Evolutionary conservation across 2,329 filamentous ascomycete genomes (phyloP).

Genomic region (Diaporthe destruens): DNA sequence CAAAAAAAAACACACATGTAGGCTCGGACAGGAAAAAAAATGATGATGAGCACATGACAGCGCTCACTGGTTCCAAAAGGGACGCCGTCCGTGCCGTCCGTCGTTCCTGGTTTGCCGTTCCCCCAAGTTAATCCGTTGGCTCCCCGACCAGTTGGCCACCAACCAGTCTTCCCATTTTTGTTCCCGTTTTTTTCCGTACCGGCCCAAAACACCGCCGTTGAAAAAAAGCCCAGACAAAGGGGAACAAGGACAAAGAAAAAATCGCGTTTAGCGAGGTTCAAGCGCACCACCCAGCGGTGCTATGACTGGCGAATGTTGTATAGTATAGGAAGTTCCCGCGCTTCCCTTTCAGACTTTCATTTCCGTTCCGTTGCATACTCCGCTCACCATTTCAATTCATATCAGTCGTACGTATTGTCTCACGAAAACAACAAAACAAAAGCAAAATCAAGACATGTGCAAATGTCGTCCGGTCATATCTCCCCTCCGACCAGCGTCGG

Average conservation of each 20-base stretch:
- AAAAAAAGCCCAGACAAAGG: constrained; percentile 21
- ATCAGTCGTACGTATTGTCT: neutral
- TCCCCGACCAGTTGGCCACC: neutral
- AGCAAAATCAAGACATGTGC: neutral
- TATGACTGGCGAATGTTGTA: constrained; percentile 5
- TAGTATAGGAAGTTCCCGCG: neutral
- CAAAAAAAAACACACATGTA: neutral
- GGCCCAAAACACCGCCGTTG: neutral
- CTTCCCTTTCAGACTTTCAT: neutral
- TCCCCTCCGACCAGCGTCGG: constrained; percentile 4
- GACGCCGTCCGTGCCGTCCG: neutral
- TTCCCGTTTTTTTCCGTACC: constrained; percentile 17
- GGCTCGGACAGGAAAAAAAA: neutral
- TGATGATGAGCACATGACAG: neutral
- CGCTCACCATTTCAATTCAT: neutral
- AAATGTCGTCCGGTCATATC: neutral
- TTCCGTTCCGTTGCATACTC: neutral
- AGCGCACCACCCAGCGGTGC: constrained; percentile 31
- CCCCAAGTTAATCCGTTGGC: neutral
- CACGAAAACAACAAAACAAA: neutral
- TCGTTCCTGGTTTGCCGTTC: neutral
- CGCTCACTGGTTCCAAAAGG: constrained; percentile 16
- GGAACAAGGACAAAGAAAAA: neutral
- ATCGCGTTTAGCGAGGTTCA: neutral
- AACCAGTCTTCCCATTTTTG: neutral